Conservation (phyloP, 495 filamentous ascomycete genomes). For the Sordaria brevicollis region DNA sequence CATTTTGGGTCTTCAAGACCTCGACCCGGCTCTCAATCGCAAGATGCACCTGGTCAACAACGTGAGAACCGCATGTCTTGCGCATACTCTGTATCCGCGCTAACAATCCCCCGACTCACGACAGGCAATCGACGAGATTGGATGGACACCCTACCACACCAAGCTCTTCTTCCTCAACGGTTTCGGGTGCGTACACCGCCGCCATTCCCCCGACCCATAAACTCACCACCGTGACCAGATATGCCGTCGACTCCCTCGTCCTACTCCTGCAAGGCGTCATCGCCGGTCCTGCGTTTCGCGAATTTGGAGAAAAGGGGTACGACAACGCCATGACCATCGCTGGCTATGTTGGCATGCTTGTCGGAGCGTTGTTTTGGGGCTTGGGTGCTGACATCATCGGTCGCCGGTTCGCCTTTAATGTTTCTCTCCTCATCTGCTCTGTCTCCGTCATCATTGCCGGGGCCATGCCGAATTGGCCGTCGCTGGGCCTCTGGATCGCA, state of each 20-base stretch:
- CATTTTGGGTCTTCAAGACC: slow-evolving; percentile 38
- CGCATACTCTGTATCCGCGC: not conserved
- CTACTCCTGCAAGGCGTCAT: slow-evolving; percentile 60
- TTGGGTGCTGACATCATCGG: slow-evolving; percentile 65
- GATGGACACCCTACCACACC: slow-evolving; percentile 57
- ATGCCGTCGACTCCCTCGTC: slow-evolving; percentile 59
- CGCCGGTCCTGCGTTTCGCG: slow-evolving; percentile 42
- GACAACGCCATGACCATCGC: slow-evolving; percentile 49
- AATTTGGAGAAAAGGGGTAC: slow-evolving; percentile 46
- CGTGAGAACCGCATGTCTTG: slow-evolving; percentile 28
- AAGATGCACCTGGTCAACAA: slow-evolving; percentile 66
- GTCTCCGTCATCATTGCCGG: slow-evolving; percentile 58
- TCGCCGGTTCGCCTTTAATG: slow-evolving; percentile 66
- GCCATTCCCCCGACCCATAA: not conserved
- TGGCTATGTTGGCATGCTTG: slow-evolving; percentile 57
- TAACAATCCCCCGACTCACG: not conserved
- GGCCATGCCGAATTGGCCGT: slow-evolving; percentile 57
- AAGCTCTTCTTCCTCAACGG: slow-evolving; percentile 58
- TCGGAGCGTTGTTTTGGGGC: slow-evolving; percentile 73
- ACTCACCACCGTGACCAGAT: slow-evolving; percentile 24
- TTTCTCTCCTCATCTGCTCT: slow-evolving; percentile 54
- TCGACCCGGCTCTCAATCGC: slow-evolving; percentile 53
- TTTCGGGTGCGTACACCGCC: slow-evolving; percentile 44
- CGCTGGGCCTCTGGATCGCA: slow-evolving; percentile 54
- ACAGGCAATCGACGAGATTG: slow-evolving; percentile 64